Percentiles rank a stretch among this genome's conserved stretches.
phyloP scores from a whole-genome alignment of 768 basidiomycete genomes.

The Boletus pseudopeckii region DNA sequence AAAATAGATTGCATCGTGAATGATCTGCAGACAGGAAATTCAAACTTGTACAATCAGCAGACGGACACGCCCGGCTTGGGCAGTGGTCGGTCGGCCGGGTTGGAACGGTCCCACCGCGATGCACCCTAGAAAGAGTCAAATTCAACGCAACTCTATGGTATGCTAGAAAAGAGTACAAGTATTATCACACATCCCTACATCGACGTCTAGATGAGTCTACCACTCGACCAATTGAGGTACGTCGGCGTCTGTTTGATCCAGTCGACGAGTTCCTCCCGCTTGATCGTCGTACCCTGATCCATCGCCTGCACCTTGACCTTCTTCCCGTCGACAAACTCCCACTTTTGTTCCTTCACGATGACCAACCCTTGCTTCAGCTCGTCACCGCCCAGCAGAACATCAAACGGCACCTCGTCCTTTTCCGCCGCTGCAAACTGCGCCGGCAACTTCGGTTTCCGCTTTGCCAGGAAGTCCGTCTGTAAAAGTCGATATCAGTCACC shows the following conservation, averaged over 20 bases:
- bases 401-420: constrained; percentile 89
- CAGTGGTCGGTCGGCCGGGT: too few species aligned
- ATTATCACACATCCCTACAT: background rate
- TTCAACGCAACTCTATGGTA: background rate
- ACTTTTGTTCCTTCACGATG: constrained; percentile 87
- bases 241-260: constrained; percentile 53
- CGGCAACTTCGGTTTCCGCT: constrained; percentile 84
- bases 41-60: too few species aligned
- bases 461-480: constrained; percentile 89
- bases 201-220: constrained; percentile 24
- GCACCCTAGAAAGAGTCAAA: too few species aligned
- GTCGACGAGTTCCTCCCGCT: constrained; percentile 54
- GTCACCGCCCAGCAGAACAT: constrained; percentile 83
- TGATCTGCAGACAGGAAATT: too few species aligned
- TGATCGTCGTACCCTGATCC: constrained; percentile 65
- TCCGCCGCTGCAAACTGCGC: constrained; percentile 90
- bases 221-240: constrained; percentile 31
- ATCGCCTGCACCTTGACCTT: constrained; percentile 59
- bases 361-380: constrained; percentile 85
- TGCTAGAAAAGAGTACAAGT: background rate
- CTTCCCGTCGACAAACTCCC: constrained; percentile 71
- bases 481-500: constrained; percentile 1
- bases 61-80: too few species aligned
- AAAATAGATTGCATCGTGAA: too few species aligned
- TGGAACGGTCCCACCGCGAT: too few species aligned